Percentiles rank a stretch among this genome's conserved stretches.
These are phyloP conservation scores for Taxillus chinensis DNA, from an alignment of 164 flowering plant genomes.

Conservation along the genomic window DNA sequence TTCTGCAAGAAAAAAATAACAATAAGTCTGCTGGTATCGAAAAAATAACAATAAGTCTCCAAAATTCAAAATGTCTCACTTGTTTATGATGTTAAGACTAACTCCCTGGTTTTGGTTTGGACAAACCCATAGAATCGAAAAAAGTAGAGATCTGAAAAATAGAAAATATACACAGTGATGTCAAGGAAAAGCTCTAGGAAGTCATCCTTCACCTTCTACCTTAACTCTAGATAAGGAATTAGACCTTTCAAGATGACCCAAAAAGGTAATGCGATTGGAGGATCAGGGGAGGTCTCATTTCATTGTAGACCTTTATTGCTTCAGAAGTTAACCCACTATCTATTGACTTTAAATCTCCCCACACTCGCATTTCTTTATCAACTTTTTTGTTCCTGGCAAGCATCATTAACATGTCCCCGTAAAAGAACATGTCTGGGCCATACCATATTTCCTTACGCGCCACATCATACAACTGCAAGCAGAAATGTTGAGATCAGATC, in stretches of 20 bases:
- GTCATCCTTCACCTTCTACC: slow-evolving; percentile 88
- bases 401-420: slow-evolving; percentile 95
- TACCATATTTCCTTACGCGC: slow-evolving; percentile 95
- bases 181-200: slow-evolving; percentile 82
- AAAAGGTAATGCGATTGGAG: slow-evolving; percentile 66
- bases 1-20: too few species aligned
- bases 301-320: slow-evolving; percentile 79
- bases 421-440: slow-evolving; percentile 93
- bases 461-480: slow-evolving; percentile 66
- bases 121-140: too few species aligned
- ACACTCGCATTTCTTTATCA: slow-evolving; percentile 50
- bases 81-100: too few species aligned
- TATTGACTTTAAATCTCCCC: slow-evolving; percentile 68
- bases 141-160: too few species aligned
- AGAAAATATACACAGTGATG: slow-evolving; percentile 64
- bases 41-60: too few species aligned
- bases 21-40: too few species aligned
- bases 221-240: slow-evolving; percentile 73
- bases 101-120: too few species aligned
- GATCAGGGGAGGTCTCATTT: slow-evolving; percentile 87
- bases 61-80: too few species aligned
- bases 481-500: neutral
- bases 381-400: slow-evolving; percentile 77
- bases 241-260: slow-evolving; percentile 92
- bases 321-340: slow-evolving; percentile 59